phyloP scores from a whole-genome alignment of 345 rosid species.

The Hibiscus trionum region DNA sequence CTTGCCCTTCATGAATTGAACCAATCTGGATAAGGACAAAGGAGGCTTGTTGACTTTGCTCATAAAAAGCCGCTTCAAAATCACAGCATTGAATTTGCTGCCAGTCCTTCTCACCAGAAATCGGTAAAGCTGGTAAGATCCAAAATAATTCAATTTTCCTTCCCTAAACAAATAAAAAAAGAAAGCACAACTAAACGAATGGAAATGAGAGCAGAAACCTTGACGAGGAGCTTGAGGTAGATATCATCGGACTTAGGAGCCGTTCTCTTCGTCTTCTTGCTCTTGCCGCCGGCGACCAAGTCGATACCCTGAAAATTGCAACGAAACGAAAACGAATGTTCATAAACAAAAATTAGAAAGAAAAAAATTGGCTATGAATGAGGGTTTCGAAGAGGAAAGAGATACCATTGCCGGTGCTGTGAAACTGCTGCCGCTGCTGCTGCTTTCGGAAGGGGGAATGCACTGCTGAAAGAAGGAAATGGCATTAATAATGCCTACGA shows the following conservation, averaged over 20 bases:
- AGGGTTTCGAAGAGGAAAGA: not conserved
- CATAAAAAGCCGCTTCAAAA: slow-evolving; percentile 70
- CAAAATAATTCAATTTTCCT: not conserved
- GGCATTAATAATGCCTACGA: not conserved
- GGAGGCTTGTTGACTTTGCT: slow-evolving; percentile 65
- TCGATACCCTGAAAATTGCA: slow-evolving; percentile 54
- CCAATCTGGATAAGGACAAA: slow-evolving; percentile 52
- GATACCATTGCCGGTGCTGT: slow-evolving; percentile 12
- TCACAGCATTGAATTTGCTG: slow-evolving; percentile 64
- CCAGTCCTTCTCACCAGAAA: slow-evolving; percentile 70
- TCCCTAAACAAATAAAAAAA: not conserved
- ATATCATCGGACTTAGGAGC: slow-evolving; percentile 68
- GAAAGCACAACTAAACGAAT: not conserved
- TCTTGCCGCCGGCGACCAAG: slow-evolving; percentile 71
- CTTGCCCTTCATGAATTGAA: slow-evolving; percentile 48
- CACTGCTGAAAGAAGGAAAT: not conserved
- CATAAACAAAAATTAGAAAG: not conserved
- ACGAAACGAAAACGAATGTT: not conserved
- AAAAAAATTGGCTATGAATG: not conserved
- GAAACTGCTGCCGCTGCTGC: slow-evolving; percentile 2
- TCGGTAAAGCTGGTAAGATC: slow-evolving; percentile 41
- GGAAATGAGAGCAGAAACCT: slow-evolving; percentile 25
- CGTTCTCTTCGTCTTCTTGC: slow-evolving; percentile 62
- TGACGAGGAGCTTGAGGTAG: slow-evolving; percentile 79
- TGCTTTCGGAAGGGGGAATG: not conserved